Percentiles rank a stretch among this genome's conserved stretches.
These are phyloP conservation scores for Sugiyamaella lignohabitans DNA, from an alignment of 805 yeast genomes.

Conservation along the genomic window DNA sequence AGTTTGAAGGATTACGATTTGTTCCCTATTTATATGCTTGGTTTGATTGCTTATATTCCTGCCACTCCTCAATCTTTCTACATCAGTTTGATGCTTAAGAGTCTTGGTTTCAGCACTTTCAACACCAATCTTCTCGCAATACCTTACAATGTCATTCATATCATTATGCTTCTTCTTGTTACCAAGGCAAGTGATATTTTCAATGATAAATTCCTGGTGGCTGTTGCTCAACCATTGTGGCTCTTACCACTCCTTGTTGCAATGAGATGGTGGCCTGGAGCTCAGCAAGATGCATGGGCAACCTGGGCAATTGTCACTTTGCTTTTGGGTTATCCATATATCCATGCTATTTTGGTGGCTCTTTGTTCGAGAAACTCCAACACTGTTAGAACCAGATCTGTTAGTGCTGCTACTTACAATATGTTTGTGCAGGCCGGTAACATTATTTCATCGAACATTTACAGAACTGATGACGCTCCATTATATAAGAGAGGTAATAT, in stretches of 20 bases:
- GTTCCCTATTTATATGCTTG: conserved; percentile 49
- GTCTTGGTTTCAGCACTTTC: conserved; percentile 48
- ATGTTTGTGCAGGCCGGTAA: conserved; percentile 56
- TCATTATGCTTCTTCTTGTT: conserved; percentile 13
- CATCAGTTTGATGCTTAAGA: conserved; percentile 43
- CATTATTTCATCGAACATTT: conserved; percentile 51
- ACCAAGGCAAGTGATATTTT: conserved; percentile 14
- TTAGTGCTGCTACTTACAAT: conserved; percentile 59
- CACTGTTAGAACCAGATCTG: conserved; percentile 57
- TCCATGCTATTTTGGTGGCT: conserved; percentile 50
- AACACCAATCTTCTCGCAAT: conserved; percentile 47
- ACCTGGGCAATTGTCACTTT: conserved; percentile 28
- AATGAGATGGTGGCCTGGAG: conserved; percentile 38
- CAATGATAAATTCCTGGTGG: conserved; percentile 15
- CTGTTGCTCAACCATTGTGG: conserved; percentile 16
- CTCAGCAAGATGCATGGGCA: conserved; percentile 27
- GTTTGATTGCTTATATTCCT: conserved; percentile 40
- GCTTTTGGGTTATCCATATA: conserved; percentile 30
- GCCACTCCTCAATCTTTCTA: conserved; percentile 37
- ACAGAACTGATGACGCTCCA: conserved; percentile 53
- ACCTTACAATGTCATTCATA: conserved; percentile 16
- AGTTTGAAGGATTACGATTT: conserved; percentile 45
- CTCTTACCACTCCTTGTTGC: conserved; percentile 13
- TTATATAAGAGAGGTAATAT: conserved; percentile 52
- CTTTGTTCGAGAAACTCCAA: conserved; percentile 61